These are phyloP conservation scores for Malus fusca DNA, from an alignment of 306 rosid species.

Conservation along the genomic window DNA sequence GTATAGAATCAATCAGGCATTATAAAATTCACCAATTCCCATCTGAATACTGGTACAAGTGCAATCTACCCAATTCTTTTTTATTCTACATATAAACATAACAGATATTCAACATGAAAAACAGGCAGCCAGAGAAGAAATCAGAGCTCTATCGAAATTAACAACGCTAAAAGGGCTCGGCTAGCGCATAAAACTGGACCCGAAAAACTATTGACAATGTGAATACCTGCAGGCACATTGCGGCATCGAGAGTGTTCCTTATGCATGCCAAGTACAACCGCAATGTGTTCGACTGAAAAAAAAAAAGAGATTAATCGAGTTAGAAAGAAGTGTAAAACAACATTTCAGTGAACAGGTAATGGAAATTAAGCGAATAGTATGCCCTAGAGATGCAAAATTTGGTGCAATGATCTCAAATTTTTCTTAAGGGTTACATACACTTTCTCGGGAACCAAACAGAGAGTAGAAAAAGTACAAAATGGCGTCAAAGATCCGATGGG, in stretches of 20 bases:
- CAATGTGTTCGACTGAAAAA: slow-evolving; percentile 46
- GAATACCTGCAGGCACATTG: slow-evolving; percentile 89
- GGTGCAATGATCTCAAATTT: neutral
- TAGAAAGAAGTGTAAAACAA: neutral
- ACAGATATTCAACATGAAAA: neutral
- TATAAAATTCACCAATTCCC: neutral
- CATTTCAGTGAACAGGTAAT: neutral
- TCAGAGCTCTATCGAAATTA: neutral
- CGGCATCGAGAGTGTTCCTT: slow-evolving; percentile 88
- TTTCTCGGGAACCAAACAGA: slow-evolving; percentile 13
- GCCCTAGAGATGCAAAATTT: neutral
- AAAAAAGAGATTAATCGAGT: neutral
- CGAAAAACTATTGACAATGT: neutral
- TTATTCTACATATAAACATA: neutral
- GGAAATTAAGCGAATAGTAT: neutral
- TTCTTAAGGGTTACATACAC: neutral
- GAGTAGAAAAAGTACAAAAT: neutral
- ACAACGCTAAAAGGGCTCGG: neutral
- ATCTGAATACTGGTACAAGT: neutral
- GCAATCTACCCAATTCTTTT: neutral
- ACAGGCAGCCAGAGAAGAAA: neutral
- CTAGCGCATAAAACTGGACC: neutral
- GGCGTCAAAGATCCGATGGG: neutral
- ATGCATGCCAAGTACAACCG: slow-evolving; percentile 79
- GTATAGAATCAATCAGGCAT: neutral